phyloP scores from a whole-genome alignment of 352 stramenopile genomes.

The Phytophthora sansomeana region DNA sequence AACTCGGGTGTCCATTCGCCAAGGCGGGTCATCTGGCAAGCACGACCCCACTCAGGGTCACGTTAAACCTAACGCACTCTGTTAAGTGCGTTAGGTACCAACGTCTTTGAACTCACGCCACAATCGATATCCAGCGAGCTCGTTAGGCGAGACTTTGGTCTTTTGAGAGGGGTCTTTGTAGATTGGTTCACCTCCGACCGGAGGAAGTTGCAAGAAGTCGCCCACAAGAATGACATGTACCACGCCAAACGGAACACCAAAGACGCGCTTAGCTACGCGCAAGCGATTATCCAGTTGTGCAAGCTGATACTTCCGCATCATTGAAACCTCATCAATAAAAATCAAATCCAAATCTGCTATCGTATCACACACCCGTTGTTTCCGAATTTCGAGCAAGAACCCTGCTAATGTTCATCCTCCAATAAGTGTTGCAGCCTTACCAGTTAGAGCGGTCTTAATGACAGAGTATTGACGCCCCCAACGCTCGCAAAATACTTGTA shows the following conservation, averaged over 20 bases:
- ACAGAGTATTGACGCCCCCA: not conserved
- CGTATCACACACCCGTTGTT: not conserved
- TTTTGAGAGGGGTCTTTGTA: conserved; percentile 4
- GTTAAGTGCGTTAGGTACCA: conserved; percentile 4
- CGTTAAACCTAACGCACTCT: conserved; percentile 29
- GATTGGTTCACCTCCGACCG: conserved; percentile 3
- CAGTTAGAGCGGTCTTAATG: conserved; percentile 6
- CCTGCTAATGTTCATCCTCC: not conserved
- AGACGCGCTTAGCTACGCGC: not conserved
- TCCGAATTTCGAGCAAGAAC: conserved; percentile 8
- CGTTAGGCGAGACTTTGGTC: not conserved
- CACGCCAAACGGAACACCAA: conserved; percentile 2
- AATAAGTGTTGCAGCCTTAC: conserved; percentile 19
- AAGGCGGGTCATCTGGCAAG: conserved; percentile 26
- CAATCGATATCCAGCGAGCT: conserved; percentile 4
- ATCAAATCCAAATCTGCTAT: conserved; percentile 7
- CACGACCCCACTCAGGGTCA: conserved; percentile 32
- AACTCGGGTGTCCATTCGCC: conserved; percentile 30
- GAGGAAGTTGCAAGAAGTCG: conserved; percentile 6
- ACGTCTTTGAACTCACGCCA: conserved; percentile 7
- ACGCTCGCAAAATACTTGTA: conserved; percentile 3
- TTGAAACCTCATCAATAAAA: conserved; percentile 19
- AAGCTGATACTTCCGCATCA: conserved; percentile 11
- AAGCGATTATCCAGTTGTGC: conserved; percentile 9
- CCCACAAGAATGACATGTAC: conserved; percentile 8